Evolutionary conservation across 2,329 filamentous ascomycete genomes (phyloP), one percentile per base, ranked within the genome.

Genomic region (Pseudocercospora crystallina): DNA sequence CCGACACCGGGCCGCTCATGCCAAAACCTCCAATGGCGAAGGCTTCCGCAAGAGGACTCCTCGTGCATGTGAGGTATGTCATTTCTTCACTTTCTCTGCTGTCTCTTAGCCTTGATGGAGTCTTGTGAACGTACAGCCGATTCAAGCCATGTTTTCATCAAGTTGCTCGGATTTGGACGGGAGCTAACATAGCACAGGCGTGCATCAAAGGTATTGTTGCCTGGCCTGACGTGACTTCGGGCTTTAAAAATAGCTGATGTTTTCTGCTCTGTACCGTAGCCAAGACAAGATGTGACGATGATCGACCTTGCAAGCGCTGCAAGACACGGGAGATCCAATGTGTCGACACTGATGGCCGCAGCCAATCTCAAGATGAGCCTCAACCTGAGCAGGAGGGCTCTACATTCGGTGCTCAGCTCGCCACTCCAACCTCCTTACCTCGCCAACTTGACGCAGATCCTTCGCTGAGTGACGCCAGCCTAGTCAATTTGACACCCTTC

Each of bases 301-400:
- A 61, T 26, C 40, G 61, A 7, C 61, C 60, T 20, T 64, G 60
- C 37, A 60, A 61, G 44, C 57, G 61, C 26, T 64, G 61, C 41
- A 59, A 54, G 31, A 54, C 46, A 11, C 49, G 58, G 5, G 50
- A 57, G 4, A 54, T 61, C 8, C 8, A 42, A 2, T 64, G 61
- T 49, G 38, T 54, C n/a, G 59, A 63, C 31, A 59, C 43, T 15
- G 59, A 64, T 29, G 49, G 43, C n/a, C 52, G 59, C 32, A 53
- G 47, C 30, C 43, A 43, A 13, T 20, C 40, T 26, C 47, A 34
- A 42, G 53, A 51, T 35, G 40, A 47, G 15, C 9, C 30, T n/a
- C 31, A 13, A 8, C 32, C 43, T 11, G 29, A 8, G 5, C 8
- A 20, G 5, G 17, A 32, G n/a, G 9, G 30, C 26, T 17, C 13